Evolutionary conservation across 176 grass and related monocot genomes (phyloP).

Genomic region (Rhipidocladum racemiflorum): DNA sequence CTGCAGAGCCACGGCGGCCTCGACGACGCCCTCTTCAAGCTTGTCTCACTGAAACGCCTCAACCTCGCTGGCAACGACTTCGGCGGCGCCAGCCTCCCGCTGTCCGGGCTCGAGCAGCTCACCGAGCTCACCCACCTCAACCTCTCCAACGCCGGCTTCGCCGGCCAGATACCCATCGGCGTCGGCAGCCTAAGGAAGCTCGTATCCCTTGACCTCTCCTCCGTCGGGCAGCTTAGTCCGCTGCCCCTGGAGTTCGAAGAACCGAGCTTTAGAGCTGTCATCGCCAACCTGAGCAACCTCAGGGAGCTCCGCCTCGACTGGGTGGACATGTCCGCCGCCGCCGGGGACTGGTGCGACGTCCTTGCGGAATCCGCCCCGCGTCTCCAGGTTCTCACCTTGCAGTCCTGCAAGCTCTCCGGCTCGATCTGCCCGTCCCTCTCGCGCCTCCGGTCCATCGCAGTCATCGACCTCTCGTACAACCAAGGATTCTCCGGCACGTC

Average conservation of each 20-base stretch:
- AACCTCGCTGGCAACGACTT: conserved; percentile 43
- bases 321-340: conserved; percentile 44
- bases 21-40: neutral
- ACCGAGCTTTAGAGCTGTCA: conserved; percentile 22
- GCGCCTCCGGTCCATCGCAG: conserved; percentile 22
- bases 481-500: conserved; percentile 1
- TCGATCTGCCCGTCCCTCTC: conserved; percentile 26
- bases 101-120: conserved; percentile 39
- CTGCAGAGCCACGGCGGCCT: neutral
- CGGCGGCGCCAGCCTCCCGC: conserved; percentile 9
- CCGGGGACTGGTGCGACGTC: conserved; percentile 34
- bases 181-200: conserved; percentile 38
- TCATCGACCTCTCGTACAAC: conserved; percentile 35
- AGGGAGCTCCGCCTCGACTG: conserved; percentile 42
- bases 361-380: conserved; percentile 24
- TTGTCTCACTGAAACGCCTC: conserved; percentile 12
- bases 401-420: conserved; percentile 35
- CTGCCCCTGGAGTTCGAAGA: neutral
- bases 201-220: conserved; percentile 48
- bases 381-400: conserved; percentile 38
- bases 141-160: conserved; percentile 48
- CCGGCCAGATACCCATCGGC: conserved; percentile 36
- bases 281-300: conserved; percentile 40
- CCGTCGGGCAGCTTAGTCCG: neutral
- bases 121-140: conserved; percentile 43